Evolutionary conservation across 2,329 filamentous ascomycete genomes (phyloP).

Genomic region (Epichloe uncinata): DNA sequence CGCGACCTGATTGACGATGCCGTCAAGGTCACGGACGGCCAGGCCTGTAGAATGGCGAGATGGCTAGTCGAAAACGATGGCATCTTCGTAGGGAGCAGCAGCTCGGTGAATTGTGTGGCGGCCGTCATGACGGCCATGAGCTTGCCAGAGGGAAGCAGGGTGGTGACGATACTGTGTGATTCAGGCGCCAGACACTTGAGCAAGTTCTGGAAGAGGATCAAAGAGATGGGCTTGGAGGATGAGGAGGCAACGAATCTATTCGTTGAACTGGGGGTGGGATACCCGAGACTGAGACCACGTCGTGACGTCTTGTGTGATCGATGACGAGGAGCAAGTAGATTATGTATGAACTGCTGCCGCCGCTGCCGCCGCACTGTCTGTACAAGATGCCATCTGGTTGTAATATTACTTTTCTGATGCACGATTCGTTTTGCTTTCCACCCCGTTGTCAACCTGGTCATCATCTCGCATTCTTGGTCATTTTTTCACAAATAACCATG

Average conservation of each 20-base stretch:
- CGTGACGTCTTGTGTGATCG: neutral
- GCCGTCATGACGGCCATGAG: slow-evolving; percentile 55
- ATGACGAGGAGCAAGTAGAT: neutral
- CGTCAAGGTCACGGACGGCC: slow-evolving; percentile 72
- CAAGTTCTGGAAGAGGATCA: slow-evolving; percentile 71
- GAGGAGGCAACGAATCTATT: slow-evolving; percentile 35
- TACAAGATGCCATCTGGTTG: too few relatives aligned
- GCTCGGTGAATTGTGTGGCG: slow-evolving; percentile 88
- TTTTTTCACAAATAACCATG: neutral
- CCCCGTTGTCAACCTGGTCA: neutral
- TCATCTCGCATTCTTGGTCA: neutral
- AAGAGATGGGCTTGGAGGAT: slow-evolving; percentile 53
- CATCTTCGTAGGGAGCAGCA: slow-evolving; percentile 82
- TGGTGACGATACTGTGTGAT: slow-evolving; percentile 80
- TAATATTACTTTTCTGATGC: neutral
- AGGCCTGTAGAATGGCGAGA: slow-evolving; percentile 86
- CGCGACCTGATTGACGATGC: slow-evolving; percentile 82
- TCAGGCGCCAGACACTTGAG: slow-evolving; percentile 70
- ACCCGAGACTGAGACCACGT: slow-evolving; percentile 4
- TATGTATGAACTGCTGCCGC: neutral
- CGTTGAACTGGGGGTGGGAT: slow-evolving; percentile 33
- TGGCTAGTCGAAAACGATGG: slow-evolving; percentile 95
- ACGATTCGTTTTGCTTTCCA: neutral
- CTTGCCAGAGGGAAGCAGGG: slow-evolving; percentile 46
- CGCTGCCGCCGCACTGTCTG: neutral